These are phyloP conservation scores for Solanum stenotomum DNA, from an alignment of 257 asterid species.

Conservation along the genomic window DNA sequence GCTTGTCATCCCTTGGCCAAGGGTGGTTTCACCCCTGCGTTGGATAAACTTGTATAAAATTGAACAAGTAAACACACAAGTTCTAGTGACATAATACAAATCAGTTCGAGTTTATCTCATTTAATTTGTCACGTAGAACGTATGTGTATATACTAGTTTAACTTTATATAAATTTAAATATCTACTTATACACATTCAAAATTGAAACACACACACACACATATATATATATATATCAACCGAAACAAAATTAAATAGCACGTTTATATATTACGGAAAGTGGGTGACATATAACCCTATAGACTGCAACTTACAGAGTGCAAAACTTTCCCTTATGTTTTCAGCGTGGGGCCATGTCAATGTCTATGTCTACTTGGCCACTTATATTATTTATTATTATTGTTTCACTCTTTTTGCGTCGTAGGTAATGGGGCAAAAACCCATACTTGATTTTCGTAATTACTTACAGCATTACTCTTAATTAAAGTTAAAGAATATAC, in stretches of 20 bases:
- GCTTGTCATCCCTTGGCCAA: too few species aligned
- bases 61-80: accelerated
- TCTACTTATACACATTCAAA: too few species aligned
- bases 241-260: too few species aligned
- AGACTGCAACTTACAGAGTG: neutral
- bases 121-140: neutral
- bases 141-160: neutral
- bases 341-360: neutral
- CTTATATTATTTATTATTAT: neutral
- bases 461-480: neutral
- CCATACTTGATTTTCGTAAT: neutral
- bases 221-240: too few species aligned
- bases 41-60: too few species aligned
- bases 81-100: neutral
- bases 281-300: neutral
- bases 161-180: too few species aligned
- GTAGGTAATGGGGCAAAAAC: neutral
- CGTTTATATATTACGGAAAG: neutral
- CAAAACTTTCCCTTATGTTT: neutral
- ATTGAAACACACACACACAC: too few species aligned
- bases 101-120: too few species aligned
- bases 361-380: neutral
- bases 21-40: too few species aligned
- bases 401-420: neutral
- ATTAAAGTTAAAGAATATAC: neutral